Base-by-base conservation (phyloP, 140 eudicot species). In the Senecio squalidus region DNA sequence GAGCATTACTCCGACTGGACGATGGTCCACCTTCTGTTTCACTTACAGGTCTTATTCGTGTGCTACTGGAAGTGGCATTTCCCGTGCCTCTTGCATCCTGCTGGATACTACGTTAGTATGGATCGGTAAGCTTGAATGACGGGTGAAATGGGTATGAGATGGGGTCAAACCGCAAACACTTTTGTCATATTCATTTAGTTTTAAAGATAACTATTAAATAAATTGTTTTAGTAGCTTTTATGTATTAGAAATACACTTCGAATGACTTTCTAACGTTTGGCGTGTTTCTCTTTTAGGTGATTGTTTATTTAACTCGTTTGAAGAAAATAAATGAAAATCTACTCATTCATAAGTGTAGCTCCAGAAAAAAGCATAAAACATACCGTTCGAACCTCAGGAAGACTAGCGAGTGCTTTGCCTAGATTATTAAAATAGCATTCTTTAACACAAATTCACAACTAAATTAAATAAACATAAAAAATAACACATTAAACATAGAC, bases 381-480 rank as follows among this genome's bases (percentile, higher is more conserved):
- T 72, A 85, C 84, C 72, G 60, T 71, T 27, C 53, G 72, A 44
- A 48, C 65, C 28, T 50, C 68, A 10, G 60, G 60, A 55, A 55
- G 66, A 71, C 18, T 11, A 18, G 14, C 56, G 9, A 67, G 82
- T 54, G 79, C 38, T 62, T 78, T 77, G 48, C 76, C 85, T 67
- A 67, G 18, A 73, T 43, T 46, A n/a, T 23, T 3, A 45, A 55
- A 65, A 45, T 16, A 62, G 10, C 30, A 24, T 45, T 38, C 13
- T 31, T 33, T 11, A 44, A 59, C 18, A 46, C 31, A 34, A 55
- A 55, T 11, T 66, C 8, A 62, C 17, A 5, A 50, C n/a, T n/a
- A n/a, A 60, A 6, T 27, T 9, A 27, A 21, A 8, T 4, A 28
- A 29, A 17, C 29, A 22, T 26, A 13, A 28, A 15, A 6, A 34